Evolutionary conservation across 2,329 filamentous ascomycete species (phyloP).

Genomic region (Trichoderma guizhouense): DNA sequence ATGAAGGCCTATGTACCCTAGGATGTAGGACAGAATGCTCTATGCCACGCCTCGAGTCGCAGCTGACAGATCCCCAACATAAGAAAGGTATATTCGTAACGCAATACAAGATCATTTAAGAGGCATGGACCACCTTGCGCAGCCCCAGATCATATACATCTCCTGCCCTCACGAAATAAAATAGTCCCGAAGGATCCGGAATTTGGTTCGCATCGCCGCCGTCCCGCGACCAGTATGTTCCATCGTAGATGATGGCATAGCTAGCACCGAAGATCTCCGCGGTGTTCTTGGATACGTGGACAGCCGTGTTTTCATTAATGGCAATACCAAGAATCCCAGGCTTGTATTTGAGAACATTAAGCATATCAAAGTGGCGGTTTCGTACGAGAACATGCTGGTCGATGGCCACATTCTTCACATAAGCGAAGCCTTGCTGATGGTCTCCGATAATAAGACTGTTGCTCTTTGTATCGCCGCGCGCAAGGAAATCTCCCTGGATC

Average conservation of each 20-base stretch:
- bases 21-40: background rate
- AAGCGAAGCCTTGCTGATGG: constrained; percentile 10
- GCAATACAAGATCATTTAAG: background rate
- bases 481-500: constrained; percentile 7
- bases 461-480: constrained; percentile 7
- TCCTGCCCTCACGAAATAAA: constrained; percentile 3
- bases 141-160: constrained; percentile 1
- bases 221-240: constrained; percentile 8
- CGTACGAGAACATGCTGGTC: constrained; percentile 9
- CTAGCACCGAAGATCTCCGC: background rate
- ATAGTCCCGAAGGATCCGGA: background rate
- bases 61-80: background rate
- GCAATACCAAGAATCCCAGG: constrained; percentile 4
- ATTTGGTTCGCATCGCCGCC: background rate
- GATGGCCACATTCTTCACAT: constrained; percentile 11
- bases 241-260: constrained; percentile 11
- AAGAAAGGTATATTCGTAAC: background rate
- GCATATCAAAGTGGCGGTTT: constrained; percentile 4
- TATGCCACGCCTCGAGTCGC: background rate
- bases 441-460: constrained; percentile 5
- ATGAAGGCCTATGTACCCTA: background rate
- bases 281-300: constrained; percentile 2
- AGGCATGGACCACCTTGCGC: background rate
- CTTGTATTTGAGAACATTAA: constrained; percentile 4
- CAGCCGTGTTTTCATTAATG: constrained; percentile 1